phyloP scores from a whole-genome alignment of 2,329 filamentous ascomycete species.

The Phialophora expanda region DNA sequence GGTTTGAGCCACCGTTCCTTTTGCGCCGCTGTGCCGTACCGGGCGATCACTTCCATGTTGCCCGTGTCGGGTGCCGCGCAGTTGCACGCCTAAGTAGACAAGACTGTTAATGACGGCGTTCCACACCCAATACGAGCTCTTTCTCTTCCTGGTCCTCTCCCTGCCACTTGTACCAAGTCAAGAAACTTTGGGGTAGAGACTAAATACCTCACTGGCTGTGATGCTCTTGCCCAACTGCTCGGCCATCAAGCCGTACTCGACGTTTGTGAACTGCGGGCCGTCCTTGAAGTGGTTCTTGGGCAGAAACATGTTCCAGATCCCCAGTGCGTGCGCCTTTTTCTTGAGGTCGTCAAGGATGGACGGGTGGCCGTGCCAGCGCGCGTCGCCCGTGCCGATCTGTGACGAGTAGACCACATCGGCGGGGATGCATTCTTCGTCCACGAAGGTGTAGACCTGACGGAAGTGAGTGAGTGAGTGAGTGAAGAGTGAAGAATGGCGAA shows the following conservation, averaged over 20 bases:
- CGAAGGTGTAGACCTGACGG: constrained; percentile 84
- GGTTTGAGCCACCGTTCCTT: constrained; percentile 84
- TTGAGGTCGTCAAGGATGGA: constrained; percentile 87
- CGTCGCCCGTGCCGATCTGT: constrained; percentile 71
- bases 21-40: constrained; percentile 74
- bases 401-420: constrained; percentile 81
- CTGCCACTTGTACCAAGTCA: neutral
- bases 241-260: constrained; percentile 98
- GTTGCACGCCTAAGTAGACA: constrained; percentile 60
- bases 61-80: constrained; percentile 90
- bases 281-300: constrained; percentile 94
- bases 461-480: constrained; percentile 2
- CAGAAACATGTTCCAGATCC: constrained; percentile 98
- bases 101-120: neutral
- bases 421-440: constrained; percentile 91
- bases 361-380: constrained; percentile 81
- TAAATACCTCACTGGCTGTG: constrained; percentile 76
- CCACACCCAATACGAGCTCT: neutral
- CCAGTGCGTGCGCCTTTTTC: constrained; percentile 77
- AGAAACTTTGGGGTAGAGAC: neutral
- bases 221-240: constrained; percentile 90
- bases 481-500: neutral
- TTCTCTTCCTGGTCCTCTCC: neutral
- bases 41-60: constrained; percentile 94
- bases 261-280: constrained; percentile 81